Base-by-base conservation (phyloP, 2,329 filamentous ascomycete genomes). In the Aspergillus sojae region DNA sequence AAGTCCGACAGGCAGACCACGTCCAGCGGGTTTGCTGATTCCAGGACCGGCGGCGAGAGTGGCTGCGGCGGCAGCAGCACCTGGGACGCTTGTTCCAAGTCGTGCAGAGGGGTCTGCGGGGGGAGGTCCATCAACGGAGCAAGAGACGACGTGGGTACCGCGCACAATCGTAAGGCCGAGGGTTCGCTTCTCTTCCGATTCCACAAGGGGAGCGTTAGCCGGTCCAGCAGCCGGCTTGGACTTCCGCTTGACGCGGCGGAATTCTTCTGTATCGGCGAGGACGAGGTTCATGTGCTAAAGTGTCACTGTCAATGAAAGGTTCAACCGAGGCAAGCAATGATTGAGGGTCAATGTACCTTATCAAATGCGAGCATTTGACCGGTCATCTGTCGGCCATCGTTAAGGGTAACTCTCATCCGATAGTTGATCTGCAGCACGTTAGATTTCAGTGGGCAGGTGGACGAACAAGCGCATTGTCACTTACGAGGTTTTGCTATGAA, bases 361-460 rank as follows among this genome's bases (percentile, higher is more conserved):
- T 99, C 95, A 75, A 98, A 99, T 60, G 95, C 95, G 71, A 99
- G 88, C 92, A 99, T 97, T 80, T 98, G 93, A 66, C 94, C 95
- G 46, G 93, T 94, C 89, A 99, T 96, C 80, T 97, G 93, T 75
- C 95, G 90, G 69, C 93, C 93, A 83, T 99, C 95, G 76, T 92
- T 93, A 79, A 99, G 86, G 62, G 94, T 98, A 69, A 97, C 91
- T 78, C 94, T 91, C 94, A 99, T 98, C 81, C 94, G 93, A 86
- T 96, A 98, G 85, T 99, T 98, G 86, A 99, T 96, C 95, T 98
- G 61, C 45, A 59, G 26, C 6, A 59, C 10, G 92, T 98, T 72
- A 75, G 70, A 64, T 21, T 54, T 34, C 53, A 12, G 50, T 50
- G 30, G 45, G 9, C 12, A 50, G 23, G 14, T 30, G 45, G 6